Conservation (phyloP, 2,329 filamentous ascomycete species). For the Monosporascus sp. region DNA sequence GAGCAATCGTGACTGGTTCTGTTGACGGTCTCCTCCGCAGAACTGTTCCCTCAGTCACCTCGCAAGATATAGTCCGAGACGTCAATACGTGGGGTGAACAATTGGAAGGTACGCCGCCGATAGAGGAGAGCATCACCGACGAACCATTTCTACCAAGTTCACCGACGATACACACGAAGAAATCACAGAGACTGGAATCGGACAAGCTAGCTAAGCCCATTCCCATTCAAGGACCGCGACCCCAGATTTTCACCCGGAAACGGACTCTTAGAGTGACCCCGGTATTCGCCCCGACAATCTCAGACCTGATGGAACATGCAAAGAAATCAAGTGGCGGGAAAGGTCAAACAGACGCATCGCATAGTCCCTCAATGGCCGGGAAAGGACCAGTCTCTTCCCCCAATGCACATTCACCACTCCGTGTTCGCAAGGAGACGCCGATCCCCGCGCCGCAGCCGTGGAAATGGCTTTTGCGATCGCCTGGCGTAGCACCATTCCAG, state of each 20-base stretch:
- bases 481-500: background rate
- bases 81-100: too few relatives aligned
- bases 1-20: constrained; percentile 1
- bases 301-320: background rate
- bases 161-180: constrained; percentile 1
- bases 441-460: constrained; percentile 15
- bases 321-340: background rate
- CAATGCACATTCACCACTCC: background rate
- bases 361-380: too few relatives aligned
- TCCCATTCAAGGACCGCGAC: background rate
- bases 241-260: background rate
- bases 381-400: background rate
- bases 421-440: constrained; percentile 4
- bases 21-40: background rate
- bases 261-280: background rate
- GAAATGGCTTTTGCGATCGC: constrained; percentile 1
- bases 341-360: background rate
- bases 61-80: too few relatives aligned
- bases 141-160: background rate
- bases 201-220: background rate
- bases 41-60: background rate
- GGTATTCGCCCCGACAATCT: background rate
- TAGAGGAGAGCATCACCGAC: background rate
- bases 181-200: background rate
- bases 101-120: background rate